Evolutionary conservation across 768 basidiomycete species (phyloP).

Genomic region (Candolleomyces aberdarensis): DNA sequence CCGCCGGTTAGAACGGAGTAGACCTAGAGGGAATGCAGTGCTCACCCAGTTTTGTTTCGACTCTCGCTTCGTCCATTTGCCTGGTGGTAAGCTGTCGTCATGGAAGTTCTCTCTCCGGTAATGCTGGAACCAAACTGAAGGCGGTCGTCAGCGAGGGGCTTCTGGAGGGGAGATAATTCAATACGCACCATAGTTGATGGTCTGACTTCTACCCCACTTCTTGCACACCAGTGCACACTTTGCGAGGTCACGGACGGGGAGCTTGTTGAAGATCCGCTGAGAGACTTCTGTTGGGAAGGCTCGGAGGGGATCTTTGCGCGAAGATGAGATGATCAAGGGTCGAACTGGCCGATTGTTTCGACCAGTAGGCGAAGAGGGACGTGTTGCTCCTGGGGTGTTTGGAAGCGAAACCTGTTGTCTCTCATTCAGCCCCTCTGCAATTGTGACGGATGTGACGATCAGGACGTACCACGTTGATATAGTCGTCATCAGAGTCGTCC

Average conservation of each 20-base stretch:
- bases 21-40: conserved; percentile 13
- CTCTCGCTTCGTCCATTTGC: conserved; percentile 90
- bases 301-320: conserved; percentile 58
- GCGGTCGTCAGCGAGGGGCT: conserved; percentile 1
- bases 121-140: conserved; percentile 89
- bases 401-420: conserved; percentile 56
- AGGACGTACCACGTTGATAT: conserved; percentile 65
- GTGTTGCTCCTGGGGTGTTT: conserved; percentile 64
- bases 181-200: conserved; percentile 84
- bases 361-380: conserved; percentile 53
- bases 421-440: too few species aligned
- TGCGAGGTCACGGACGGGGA: conserved; percentile 66
- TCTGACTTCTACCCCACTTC: conserved; percentile 88
- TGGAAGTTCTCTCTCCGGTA: conserved; percentile 87
- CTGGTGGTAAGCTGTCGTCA: conserved; percentile 70
- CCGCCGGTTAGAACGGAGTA: neutral
- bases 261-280: conserved; percentile 67
- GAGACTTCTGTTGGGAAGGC: conserved; percentile 78
- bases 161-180: neutral
- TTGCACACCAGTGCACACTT: conserved; percentile 77
- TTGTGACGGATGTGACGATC: too few species aligned
- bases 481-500: conserved; percentile 65
- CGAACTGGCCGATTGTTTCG: conserved; percentile 42
- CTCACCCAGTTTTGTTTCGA: conserved; percentile 90
- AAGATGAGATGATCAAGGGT: conserved; percentile 42